A percentile compares a stretch with the other conserved stretches of the same genome.
Conservation (phyloP, 1,139 yeast species). For the Pichiaceae sp. region DNA sequence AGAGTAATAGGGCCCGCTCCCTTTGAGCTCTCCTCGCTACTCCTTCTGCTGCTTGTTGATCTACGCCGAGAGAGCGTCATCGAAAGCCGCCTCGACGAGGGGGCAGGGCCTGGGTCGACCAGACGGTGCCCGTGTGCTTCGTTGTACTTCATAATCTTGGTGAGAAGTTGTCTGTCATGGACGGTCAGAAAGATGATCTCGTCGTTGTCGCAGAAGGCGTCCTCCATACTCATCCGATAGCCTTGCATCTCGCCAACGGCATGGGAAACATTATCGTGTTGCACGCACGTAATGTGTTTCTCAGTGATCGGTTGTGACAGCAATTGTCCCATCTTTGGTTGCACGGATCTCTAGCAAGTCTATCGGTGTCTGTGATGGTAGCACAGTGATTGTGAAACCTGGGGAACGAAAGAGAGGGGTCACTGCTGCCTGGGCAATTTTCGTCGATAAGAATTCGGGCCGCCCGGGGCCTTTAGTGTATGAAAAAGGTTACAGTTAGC, state of each 20-base stretch:
- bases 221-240: constrained; percentile 69
- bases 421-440: no score
- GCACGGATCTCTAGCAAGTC: no score
- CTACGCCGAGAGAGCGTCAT: background rate
- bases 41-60: background rate
- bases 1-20: background rate
- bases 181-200: constrained; percentile 9
- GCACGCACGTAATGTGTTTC: constrained; percentile 37
- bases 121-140: background rate
- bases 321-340: constrained; percentile 55
- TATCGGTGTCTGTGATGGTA: no score
- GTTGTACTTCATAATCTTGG: background rate
- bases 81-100: background rate
- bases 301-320: constrained; percentile 72
- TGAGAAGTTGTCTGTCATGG: background rate
- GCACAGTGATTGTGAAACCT: no score
- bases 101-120: background rate
- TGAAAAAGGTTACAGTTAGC: no score
- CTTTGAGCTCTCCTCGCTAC: background rate
- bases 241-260: constrained; percentile 77
- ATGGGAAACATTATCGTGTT: constrained; percentile 40
- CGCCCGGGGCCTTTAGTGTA: no score
- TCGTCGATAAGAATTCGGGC: no score
- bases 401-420: no score
- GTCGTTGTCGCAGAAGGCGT: constrained; percentile 50